Evolutionary conservation across 257 asterid genomes (phyloP).

Genomic region (Osmanthus fragrans): DNA sequence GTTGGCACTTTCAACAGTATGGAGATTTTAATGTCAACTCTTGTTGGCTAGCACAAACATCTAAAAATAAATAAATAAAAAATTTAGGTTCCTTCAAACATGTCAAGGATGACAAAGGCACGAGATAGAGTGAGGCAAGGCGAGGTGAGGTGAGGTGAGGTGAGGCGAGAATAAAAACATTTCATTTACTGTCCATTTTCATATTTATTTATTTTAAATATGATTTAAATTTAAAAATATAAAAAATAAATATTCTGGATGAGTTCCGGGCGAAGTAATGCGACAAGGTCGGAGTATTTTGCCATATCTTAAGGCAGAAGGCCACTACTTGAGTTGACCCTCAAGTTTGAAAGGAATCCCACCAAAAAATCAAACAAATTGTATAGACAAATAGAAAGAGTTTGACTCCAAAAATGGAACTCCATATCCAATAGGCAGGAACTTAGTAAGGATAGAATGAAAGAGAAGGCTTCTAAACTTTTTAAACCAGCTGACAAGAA

Average conservation of each 20-base stretch:
- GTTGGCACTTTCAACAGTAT: conserved; percentile 50
- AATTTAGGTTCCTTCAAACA: too few species aligned
- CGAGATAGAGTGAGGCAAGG: too few species aligned
- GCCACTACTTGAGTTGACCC: conserved; percentile 19
- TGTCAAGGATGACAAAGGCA: too few species aligned
- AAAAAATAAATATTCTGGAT: too few species aligned
- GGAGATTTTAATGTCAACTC: conserved; percentile 42
- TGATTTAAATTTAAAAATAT: too few species aligned
- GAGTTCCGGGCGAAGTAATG: too few species aligned
- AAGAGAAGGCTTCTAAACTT: neutral
- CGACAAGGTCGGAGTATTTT: too few species aligned
- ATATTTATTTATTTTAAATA: too few species aligned
- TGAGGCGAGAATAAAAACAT: too few species aligned
- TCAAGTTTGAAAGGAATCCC: conserved; percentile 8
- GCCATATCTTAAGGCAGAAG: neutral
- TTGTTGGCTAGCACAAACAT: conserved; percentile 19
- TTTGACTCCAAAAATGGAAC: conserved; percentile 12
- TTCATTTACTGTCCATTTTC: too few species aligned
- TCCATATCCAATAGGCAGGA: neutral
- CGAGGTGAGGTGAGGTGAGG: too few species aligned
- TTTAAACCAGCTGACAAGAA: neutral
- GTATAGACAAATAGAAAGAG: conserved; percentile 11
- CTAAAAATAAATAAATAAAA: neutral
- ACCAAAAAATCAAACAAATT: neutral
- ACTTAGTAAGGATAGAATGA: neutral